A percentile compares a stretch with the other conserved stretches of the same genome.
Conservation (phyloP, 257 asterid genomes). For the Solanum etuberosum region DNA sequence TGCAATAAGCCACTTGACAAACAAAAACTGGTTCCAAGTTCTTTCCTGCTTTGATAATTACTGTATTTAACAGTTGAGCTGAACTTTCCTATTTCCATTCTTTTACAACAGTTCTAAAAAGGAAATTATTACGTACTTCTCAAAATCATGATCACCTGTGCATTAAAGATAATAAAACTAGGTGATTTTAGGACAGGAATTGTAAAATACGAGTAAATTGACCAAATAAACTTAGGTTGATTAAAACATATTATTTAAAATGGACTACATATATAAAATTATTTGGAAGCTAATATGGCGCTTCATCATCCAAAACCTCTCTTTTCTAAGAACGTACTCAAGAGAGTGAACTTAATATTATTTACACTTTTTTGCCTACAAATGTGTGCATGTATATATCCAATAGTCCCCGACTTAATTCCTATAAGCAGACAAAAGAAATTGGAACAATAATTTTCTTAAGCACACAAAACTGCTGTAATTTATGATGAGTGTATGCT, state of each 20-base stretch:
- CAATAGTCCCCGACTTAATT: not conserved
- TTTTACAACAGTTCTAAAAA: not conserved
- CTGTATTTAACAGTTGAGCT: not conserved
- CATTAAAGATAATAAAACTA: not conserved
- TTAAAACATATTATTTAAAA: not conserved
- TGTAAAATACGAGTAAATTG: not conserved
- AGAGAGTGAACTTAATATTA: not conserved
- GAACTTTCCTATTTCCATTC: not conserved
- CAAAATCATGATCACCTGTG: not conserved
- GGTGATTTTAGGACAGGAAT: not conserved
- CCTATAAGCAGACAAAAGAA: not conserved
- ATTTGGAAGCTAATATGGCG: not conserved
- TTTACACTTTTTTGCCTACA: not conserved
- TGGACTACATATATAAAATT: not conserved
- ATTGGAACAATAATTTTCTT: not conserved
- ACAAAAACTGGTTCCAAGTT: not conserved
- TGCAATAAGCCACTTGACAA: not conserved
- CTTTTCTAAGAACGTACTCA: not conserved
- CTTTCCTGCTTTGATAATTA: not conserved
- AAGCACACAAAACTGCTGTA: not conserved
- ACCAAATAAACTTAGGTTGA: not conserved
- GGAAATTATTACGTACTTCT: not conserved
- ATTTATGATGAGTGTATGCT: not conserved
- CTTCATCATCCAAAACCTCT: not conserved
- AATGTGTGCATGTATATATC: not conserved